Percentiles rank a stretch among this genome's conserved stretches.
Evolutionary conservation across 371 early-diverging fungal genomes (phyloP).

Genomic region (Amoeboaphelidium protococcarum): DNA sequence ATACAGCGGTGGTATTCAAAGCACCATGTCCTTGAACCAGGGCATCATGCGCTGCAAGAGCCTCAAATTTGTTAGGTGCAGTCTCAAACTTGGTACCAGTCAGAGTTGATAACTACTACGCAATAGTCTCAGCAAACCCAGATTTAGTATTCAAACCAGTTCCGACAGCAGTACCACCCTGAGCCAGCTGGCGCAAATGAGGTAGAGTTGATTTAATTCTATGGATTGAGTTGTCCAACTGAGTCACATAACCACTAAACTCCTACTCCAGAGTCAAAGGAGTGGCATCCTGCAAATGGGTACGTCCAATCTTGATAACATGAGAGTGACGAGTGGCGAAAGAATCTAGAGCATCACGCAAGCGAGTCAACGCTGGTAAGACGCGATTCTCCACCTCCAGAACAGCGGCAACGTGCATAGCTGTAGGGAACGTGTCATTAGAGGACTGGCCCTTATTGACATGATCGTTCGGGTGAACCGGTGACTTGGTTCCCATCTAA

Average conservation of each 20-base stretch:
- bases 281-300: slow-evolving; percentile 83
- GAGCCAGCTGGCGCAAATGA: slow-evolving; percentile 58
- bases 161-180: slow-evolving; percentile 90
- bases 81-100: slow-evolving; percentile 63
- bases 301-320: slow-evolving; percentile 88
- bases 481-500: slow-evolving; percentile 56
- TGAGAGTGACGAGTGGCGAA: slow-evolving; percentile 45
- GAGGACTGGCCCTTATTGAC: slow-evolving; percentile 90
- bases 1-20: slow-evolving; percentile 68
- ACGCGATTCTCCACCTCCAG: slow-evolving; percentile 44
- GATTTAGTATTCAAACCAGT: slow-evolving; percentile 74
- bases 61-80: slow-evolving; percentile 93
- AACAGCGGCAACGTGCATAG: slow-evolving; percentile 83
- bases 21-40: slow-evolving; percentile 80
- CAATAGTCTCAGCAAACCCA: slow-evolving; percentile 65
- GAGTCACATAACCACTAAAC: slow-evolving; percentile 62
- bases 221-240: slow-evolving; percentile 52
- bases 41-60: slow-evolving; percentile 83
- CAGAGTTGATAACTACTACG: slow-evolving; percentile 38
- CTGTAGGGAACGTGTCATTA: slow-evolving; percentile 94
- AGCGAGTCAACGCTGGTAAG: slow-evolving; percentile 31
- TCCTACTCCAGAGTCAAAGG: slow-evolving; percentile 91
- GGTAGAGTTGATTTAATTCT: slow-evolving; percentile 50
- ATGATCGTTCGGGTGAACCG: slow-evolving; percentile 91
- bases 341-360: slow-evolving; percentile 38